Evolutionary conservation across 352 stramenopile genomes (phyloP).

Genomic region (Bremia lactucae): DNA sequence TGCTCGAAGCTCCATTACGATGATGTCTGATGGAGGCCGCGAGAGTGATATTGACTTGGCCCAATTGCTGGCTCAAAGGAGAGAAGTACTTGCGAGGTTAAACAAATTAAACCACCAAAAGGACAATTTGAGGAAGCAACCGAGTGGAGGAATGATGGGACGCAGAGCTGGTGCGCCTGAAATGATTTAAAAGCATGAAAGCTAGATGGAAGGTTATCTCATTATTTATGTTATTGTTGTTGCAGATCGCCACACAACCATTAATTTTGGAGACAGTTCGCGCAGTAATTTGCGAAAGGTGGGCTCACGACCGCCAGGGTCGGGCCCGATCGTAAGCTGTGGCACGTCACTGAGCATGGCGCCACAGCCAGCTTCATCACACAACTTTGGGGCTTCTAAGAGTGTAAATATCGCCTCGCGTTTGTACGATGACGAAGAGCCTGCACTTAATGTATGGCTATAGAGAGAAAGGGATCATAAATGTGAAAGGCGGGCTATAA

Average conservation of each 20-base stretch:
- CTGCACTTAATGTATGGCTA: conserved; percentile 64
- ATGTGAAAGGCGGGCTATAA: not conserved
- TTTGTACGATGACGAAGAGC: conserved; percentile 57
- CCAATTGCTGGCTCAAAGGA: conserved; percentile 54
- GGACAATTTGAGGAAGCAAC: conserved; percentile 37
- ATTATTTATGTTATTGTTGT: conserved; percentile 1
- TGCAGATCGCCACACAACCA: conserved; percentile 27
- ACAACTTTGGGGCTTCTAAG: conserved; percentile 48
- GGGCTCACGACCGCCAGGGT: conserved; percentile 27
- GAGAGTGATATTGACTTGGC: conserved; percentile 79
- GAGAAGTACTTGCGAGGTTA: conserved; percentile 69
- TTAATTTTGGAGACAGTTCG: conserved; percentile 21
- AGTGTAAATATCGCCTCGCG: conserved; percentile 51
- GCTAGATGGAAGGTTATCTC: not conserved
- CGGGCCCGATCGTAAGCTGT: conserved; percentile 36
- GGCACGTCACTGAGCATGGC: conserved; percentile 45
- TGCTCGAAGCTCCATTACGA: conserved; percentile 15
- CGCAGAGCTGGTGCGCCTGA: conserved; percentile 38
- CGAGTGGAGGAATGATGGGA: conserved; percentile 16
- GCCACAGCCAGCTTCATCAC: conserved; percentile 28
- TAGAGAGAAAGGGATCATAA: conserved; percentile 20
- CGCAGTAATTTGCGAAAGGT: conserved; percentile 48
- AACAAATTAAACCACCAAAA: conserved; percentile 37
- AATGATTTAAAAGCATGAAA: not conserved
- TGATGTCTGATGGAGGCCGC: conserved; percentile 27